Percentiles rank a stretch among this genome's conserved stretches.
These are phyloP conservation scores for Talaromyces ruber DNA, from an alignment of 495 filamentous ascomycete genomes.

Conservation along the genomic window DNA sequence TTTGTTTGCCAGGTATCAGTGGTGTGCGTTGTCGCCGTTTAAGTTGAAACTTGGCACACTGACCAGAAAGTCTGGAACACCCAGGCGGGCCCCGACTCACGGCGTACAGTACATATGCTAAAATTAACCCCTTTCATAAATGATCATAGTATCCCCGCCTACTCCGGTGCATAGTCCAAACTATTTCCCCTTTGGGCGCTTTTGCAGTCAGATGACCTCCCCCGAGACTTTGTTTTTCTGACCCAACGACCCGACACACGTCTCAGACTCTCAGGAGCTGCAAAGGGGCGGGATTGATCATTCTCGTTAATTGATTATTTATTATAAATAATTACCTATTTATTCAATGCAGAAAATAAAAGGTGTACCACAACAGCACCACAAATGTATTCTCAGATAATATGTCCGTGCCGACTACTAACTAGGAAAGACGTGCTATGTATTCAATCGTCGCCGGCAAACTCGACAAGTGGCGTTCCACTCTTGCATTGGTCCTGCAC, in stretches of 20 bases:
- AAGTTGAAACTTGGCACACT: neutral
- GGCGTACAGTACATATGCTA: neutral
- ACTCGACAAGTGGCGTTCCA: slow-evolving; percentile 49
- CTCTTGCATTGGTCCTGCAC: slow-evolving; percentile 50
- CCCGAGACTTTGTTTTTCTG: neutral
- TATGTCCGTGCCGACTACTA: no score
- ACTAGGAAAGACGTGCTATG: no score
- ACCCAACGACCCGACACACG: neutral
- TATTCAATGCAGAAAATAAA: neutral
- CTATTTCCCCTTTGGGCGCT: neutral
- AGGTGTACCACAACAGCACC: neutral
- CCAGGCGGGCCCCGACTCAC: neutral
- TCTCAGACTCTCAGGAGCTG: neutral
- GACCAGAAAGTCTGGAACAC: neutral
- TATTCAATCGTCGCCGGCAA: slow-evolving; percentile 22
- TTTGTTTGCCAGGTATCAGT: no score
- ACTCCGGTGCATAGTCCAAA: neutral
- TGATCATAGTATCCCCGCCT: neutral
- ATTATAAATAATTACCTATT: neutral
- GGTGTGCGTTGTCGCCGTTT: no score
- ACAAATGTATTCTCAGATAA: neutral
- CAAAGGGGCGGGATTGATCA: neutral
- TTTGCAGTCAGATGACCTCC: neutral
- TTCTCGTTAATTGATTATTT: neutral
- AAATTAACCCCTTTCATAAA: neutral